A percentile compares a stretch with the other conserved stretches of the same genome.
Conservation (phyloP, 2,329 filamentous ascomycete genomes). For the Fusarium sp. region DNA sequence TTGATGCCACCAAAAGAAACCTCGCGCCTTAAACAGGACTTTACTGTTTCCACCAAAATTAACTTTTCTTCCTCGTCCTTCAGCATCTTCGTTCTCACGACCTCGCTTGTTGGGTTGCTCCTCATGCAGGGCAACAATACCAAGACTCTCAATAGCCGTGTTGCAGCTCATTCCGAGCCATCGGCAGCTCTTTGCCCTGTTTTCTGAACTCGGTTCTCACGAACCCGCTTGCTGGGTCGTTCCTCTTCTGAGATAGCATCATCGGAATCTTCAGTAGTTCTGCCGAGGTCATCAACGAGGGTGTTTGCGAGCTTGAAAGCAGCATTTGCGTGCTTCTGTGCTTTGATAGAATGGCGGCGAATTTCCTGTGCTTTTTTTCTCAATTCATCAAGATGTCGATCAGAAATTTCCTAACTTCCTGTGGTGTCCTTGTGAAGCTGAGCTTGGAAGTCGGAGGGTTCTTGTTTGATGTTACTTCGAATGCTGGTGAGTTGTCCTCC, state of each 20-base stretch:
- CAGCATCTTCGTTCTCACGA: background rate
- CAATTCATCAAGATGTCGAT: background rate
- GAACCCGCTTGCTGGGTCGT: background rate
- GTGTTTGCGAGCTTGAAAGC: background rate
- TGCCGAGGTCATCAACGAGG: background rate
- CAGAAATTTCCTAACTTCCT: background rate
- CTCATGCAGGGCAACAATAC: rapidly evolving
- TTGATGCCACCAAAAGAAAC: background rate
- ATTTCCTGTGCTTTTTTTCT: background rate
- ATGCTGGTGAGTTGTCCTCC: background rate
- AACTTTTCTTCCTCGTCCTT: background rate
- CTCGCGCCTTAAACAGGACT: background rate
- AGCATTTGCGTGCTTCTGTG: background rate
- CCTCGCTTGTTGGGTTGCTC: background rate
- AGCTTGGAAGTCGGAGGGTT: background rate
- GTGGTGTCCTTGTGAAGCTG: background rate
- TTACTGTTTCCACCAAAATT: background rate
- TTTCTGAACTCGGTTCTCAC: background rate
- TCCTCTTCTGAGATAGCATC: background rate
- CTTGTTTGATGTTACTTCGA: background rate
- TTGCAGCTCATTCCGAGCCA: background rate
- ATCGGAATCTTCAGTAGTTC: too few relatives aligned
- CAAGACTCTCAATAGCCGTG: background rate
- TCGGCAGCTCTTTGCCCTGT: rapidly evolving
- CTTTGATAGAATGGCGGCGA: background rate